Conservation (phyloP, 306 rosid genomes). For the Rosa multiflora region DNA sequence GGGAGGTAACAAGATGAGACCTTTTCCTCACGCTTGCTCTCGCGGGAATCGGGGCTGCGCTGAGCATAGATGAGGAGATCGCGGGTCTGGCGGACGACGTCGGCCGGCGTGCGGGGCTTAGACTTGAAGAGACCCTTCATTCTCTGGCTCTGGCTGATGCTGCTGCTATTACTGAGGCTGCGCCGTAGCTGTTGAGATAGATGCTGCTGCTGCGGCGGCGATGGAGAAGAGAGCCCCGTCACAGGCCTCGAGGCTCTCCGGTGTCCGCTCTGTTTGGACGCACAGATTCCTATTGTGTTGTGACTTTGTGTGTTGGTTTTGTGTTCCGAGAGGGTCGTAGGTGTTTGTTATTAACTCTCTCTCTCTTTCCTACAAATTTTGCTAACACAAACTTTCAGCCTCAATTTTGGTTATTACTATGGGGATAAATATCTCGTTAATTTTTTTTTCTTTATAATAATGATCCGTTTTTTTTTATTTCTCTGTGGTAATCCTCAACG, state of each 20-base stretch:
- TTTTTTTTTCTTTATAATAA: not conserved
- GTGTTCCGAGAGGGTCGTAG: not conserved
- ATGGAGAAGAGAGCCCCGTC: constrained; percentile 18
- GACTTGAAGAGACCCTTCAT: constrained; percentile 97
- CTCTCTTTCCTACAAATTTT: not conserved
- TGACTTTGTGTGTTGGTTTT: not conserved
- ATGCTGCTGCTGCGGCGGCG: not conserved
- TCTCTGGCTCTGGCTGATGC: constrained; percentile 21
- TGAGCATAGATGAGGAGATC: constrained; percentile 71
- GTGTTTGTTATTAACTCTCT: not conserved
- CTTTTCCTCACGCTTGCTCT: constrained; percentile 91
- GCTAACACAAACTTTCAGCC: not conserved
- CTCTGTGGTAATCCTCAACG: not conserved
- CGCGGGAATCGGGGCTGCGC: constrained; percentile 55
- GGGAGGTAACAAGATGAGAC: constrained; percentile 24
- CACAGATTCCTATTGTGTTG: constrained; percentile 44
- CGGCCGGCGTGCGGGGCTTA: constrained; percentile 88
- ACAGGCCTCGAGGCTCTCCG: constrained; percentile 46
- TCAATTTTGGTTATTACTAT: not conserved
- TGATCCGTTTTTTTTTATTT: no score
- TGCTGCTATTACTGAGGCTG: constrained; percentile 1
- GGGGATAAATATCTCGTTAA: not conserved
- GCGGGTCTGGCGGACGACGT: constrained; percentile 81
- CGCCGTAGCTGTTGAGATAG: not conserved
- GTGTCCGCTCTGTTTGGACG: constrained; percentile 19